Evolutionary conservation across 306 rosid species (phyloP).

Genomic region (Arachis stenosperma): DNA sequence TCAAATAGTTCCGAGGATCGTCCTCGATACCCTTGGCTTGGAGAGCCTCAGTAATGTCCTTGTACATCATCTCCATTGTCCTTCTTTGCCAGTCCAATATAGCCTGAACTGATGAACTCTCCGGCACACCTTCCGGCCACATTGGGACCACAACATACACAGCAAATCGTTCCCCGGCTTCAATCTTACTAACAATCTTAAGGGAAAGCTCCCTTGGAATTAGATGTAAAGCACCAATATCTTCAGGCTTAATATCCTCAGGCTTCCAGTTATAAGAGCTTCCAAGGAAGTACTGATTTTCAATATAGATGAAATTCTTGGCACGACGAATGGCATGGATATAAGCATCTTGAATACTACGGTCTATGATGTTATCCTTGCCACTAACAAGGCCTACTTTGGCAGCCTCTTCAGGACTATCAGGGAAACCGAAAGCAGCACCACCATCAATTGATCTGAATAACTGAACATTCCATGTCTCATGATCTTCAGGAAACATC

Average conservation of each 20-base stretch:
- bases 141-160: slow-evolving; percentile 73
- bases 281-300: slow-evolving; percentile 82
- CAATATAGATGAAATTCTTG: slow-evolving; percentile 69
- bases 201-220: slow-evolving; percentile 78
- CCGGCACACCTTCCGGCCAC: slow-evolving; percentile 85
- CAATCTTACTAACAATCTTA: slow-evolving; percentile 72
- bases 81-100: slow-evolving; percentile 84
- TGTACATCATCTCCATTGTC: slow-evolving; percentile 80
- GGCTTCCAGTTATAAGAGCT: slow-evolving; percentile 63
- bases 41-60: slow-evolving; percentile 61
- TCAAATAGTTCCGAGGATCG: slow-evolving; percentile 74
- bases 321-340: slow-evolving; percentile 76
- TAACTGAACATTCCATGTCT: slow-evolving; percentile 77
- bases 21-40: slow-evolving; percentile 61
- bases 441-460: slow-evolving; percentile 83
- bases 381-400: slow-evolving; percentile 77
- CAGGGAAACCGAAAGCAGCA: slow-evolving; percentile 82
- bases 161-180: slow-evolving; percentile 70
- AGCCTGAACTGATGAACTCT: slow-evolving; percentile 78
- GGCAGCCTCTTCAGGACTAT: slow-evolving; percentile 76
- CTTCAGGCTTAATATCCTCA: slow-evolving; percentile 67
- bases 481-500: slow-evolving; percentile 63
- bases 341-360: slow-evolving; percentile 79
- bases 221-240: slow-evolving; percentile 64
- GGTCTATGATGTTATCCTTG: slow-evolving; percentile 71